Conservation (phyloP, 305 asterid genomes). For the Solanum hybrid region DNA sequence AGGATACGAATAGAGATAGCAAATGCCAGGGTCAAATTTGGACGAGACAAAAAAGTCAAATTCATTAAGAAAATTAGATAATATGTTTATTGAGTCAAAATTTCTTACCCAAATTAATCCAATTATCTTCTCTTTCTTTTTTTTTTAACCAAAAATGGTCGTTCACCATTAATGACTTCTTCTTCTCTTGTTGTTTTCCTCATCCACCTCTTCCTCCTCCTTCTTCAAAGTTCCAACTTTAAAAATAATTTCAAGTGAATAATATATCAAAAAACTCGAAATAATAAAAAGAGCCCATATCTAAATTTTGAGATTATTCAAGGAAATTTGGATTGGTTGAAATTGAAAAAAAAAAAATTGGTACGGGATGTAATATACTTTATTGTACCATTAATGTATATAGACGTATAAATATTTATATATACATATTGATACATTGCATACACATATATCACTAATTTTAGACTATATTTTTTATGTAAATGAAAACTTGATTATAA, state of each 20-base stretch:
- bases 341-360: neutral
- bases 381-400: neutral
- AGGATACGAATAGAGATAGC: no score
- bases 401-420: no score
- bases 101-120: neutral
- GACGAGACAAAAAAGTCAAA: no score
- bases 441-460: neutral
- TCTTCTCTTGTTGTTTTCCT: neutral
- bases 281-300: neutral
- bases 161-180: neutral
- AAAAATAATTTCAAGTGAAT: neutral
- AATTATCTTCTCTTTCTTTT: no score
- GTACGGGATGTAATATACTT: neutral
- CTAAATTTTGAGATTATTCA: neutral
- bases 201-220: neutral
- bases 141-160: neutral
- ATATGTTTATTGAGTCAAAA: neutral
- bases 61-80: no score
- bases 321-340: neutral
- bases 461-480: neutral
- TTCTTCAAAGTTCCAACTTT: no score
- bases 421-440: neutral
- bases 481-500: neutral
- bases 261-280: no score
- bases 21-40: no score